Conservation (phyloP, 305 asterid species). For the Salvia sclarea region DNA sequence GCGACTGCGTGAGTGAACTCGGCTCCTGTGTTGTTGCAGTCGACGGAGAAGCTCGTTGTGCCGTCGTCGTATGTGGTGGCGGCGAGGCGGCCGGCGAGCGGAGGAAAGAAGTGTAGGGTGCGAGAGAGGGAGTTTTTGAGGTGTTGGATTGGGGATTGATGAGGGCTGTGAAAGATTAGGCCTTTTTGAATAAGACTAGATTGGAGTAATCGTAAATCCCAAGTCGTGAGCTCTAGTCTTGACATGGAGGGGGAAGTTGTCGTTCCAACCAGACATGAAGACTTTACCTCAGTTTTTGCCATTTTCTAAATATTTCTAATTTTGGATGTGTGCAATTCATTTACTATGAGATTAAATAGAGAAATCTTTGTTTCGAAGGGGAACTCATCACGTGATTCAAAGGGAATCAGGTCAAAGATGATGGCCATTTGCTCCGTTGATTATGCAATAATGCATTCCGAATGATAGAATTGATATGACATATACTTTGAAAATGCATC, state of each 20-base stretch:
- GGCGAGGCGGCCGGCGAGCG: conserved; percentile 44
- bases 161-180: conserved; percentile 31
- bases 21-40: conserved; percentile 40
- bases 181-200: conserved; percentile 37
- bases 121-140: conserved; percentile 42
- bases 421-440: no score
- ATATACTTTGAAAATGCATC: no score
- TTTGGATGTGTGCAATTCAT: no score
- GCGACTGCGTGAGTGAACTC: conserved; percentile 33
- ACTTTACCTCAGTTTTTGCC: not conserved
- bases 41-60: conserved; percentile 23
- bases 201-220: conserved; percentile 35
- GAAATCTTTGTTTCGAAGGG: no score
- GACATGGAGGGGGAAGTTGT: not conserved
- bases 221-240: conserved; percentile 37
- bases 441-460: no score
- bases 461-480: no score
- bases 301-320: no score
- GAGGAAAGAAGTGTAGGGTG: conserved; percentile 40
- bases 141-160: conserved; percentile 15
- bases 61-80: conserved; percentile 4
- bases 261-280: conserved; percentile 20
- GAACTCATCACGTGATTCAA: no score
- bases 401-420: no score
- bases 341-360: no score